These are phyloP conservation scores for Mariannaea sp. DNA, from an alignment of 2,329 filamentous ascomycete genomes.

Conservation along the genomic window DNA sequence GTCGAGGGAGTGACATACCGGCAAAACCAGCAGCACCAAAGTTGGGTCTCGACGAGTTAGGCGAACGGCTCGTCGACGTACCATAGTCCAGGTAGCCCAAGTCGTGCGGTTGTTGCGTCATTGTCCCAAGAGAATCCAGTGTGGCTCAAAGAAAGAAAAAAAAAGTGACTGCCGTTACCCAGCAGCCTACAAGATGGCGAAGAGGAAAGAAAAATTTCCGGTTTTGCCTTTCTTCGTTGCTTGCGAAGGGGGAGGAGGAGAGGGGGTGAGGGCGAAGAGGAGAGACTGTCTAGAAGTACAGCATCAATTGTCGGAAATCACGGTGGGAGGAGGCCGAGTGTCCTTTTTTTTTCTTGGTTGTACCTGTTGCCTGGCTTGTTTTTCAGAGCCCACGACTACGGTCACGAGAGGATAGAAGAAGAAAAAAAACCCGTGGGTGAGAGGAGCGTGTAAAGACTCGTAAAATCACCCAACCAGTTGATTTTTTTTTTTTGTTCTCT, in stretches of 20 bases:
- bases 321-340: conserved; percentile 26
- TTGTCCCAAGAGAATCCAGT: conserved; percentile 35
- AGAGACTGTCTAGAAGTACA: conserved; percentile 27
- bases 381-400: conserved; percentile 1
- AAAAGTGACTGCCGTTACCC: conserved; percentile 32
- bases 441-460: neutral
- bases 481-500: too few relatives aligned
- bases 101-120: conserved; percentile 60
- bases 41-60: conserved; percentile 69
- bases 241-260: too few relatives aligned
- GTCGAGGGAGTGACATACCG: conserved; percentile 49
- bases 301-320: conserved; percentile 32
- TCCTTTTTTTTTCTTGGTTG: too few relatives aligned
- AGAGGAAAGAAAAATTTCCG: too few relatives aligned
- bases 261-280: too few relatives aligned
- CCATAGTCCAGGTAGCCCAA: conserved; percentile 74
- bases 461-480: conserved; percentile 14
- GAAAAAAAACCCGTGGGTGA: conserved; percentile 17
- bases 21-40: conserved; percentile 57
- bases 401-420: conserved; percentile 10
- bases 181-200: too few relatives aligned
- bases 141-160: too few relatives aligned
- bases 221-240: too few relatives aligned
- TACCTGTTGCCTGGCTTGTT: conserved; percentile 19
- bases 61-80: conserved; percentile 63